These are phyloP conservation scores for Meyerozyma sp. DNA, from an alignment of 1,139 yeast genomes.

Conservation along the genomic window DNA sequence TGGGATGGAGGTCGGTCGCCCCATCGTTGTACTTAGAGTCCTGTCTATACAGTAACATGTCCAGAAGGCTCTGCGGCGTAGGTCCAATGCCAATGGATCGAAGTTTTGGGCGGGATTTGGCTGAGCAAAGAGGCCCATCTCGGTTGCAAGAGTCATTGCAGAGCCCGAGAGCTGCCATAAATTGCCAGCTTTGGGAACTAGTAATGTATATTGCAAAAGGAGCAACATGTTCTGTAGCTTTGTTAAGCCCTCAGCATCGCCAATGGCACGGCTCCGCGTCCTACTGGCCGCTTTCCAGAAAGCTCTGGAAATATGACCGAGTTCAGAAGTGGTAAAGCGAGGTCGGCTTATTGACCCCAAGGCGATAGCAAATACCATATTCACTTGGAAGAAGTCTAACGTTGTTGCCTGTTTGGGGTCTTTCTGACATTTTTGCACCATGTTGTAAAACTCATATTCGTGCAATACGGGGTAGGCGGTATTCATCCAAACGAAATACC, in stretches of 20 bases:
- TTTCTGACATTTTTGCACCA: background rate
- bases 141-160: slow-evolving; percentile 1
- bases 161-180: slow-evolving; percentile 2
- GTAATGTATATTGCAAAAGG: background rate
- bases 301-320: background rate
- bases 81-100: slow-evolving; percentile 1
- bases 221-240: slow-evolving; percentile 1
- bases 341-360: slow-evolving; percentile 1
- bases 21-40: slow-evolving; percentile 1
- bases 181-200: slow-evolving; percentile 1
- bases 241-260: background rate
- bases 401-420: background rate
- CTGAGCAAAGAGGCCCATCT: slow-evolving; percentile 1
- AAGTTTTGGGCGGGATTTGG: slow-evolving; percentile 1
- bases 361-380: slow-evolving; percentile 1
- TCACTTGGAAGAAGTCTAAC: background rate
- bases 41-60: slow-evolving; percentile 2
- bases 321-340: background rate
- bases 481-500: slow-evolving; percentile 2
- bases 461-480: slow-evolving; percentile 1
- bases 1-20: slow-evolving; percentile 1
- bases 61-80: slow-evolving; percentile 1
- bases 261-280: background rate
- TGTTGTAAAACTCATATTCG: background rate
- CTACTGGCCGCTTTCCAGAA: slow-evolving; percentile 1